phyloP scores from a whole-genome alignment of 1,284 basidiomycete genomes.

The Microbotryomycetes sp. region DNA sequence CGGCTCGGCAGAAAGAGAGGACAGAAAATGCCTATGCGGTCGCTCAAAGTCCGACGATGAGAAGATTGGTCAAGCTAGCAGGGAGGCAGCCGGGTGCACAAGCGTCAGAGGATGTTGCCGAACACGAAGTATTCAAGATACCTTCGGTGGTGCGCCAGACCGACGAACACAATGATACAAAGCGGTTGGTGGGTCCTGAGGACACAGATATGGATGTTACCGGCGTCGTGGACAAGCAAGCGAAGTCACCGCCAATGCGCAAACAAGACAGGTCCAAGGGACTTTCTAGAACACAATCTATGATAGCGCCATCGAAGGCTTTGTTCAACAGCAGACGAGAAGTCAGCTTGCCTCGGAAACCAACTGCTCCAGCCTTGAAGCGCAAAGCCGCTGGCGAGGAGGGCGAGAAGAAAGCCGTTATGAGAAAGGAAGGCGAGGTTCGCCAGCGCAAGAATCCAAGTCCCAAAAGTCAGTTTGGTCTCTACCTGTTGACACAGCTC shows the following conservation, averaged over 20 bases:
- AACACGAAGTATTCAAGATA: constrained; percentile 26
- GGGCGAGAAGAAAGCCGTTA: constrained; percentile 7
- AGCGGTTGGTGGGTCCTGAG: neutral
- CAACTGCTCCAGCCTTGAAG: neutral
- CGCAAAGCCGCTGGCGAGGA: neutral
- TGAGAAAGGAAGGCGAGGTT: neutral
- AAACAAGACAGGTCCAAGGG: constrained; percentile 28
- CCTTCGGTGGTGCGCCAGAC: constrained; percentile 5
- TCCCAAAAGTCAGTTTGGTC: constrained; percentile 25
- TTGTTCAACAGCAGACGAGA: constrained; percentile 14
- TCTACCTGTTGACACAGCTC: too few relatives aligned
- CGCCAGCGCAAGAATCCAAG: constrained; percentile 24
- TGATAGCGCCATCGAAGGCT: constrained; percentile 1
- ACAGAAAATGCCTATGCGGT: constrained; percentile 9
- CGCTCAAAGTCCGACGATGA: constrained; percentile 33
- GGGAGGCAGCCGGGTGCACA: constrained; percentile 1
- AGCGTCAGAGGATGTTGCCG: neutral
- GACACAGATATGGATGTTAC: neutral
- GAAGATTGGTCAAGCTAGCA: constrained; percentile 9
- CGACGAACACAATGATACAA: neutral
- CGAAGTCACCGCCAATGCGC: neutral
- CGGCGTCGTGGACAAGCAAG: neutral
- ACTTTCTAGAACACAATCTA: constrained; percentile 10
- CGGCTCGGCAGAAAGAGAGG: constrained; percentile 10
- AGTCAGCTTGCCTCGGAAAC: constrained; percentile 18